These are phyloP conservation scores for Ustulina deusta DNA, from an alignment of 2,329 filamentous ascomycete genomes.

Conservation along the genomic window DNA sequence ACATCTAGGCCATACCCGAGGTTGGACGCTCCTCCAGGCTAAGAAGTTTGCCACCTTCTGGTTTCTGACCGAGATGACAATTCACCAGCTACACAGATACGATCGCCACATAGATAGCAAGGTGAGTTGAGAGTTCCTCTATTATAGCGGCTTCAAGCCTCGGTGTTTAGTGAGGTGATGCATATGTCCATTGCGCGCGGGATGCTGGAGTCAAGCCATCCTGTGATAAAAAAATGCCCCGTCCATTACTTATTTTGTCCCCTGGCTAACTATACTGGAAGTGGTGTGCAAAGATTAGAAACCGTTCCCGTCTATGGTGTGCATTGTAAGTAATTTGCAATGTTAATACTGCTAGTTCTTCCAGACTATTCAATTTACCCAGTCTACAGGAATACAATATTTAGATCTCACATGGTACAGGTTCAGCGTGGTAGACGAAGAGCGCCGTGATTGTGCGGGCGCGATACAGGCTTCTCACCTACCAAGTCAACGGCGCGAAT, in stretches of 20 bases:
- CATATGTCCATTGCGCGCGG: background rate
- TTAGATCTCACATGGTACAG: slow-evolving; percentile 14
- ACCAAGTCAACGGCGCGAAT: background rate
- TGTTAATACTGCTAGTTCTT: background rate
- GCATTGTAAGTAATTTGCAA: slow-evolving; percentile 18
- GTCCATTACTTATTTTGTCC: background rate
- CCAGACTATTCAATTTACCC: too few species aligned
- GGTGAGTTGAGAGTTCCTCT: slow-evolving; percentile 13
- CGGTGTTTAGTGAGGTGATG: background rate
- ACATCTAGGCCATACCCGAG: slow-evolving; percentile 41
- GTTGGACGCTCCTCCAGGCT: slow-evolving; percentile 41
- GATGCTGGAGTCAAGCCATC: background rate
- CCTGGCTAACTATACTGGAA: slow-evolving; percentile 10
- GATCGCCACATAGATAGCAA: slow-evolving; percentile 31
- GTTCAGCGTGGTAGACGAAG: fast-evolving
- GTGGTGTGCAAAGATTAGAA: slow-evolving; percentile 37
- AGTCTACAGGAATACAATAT: background rate
- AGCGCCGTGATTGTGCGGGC: background rate
- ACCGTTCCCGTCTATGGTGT: slow-evolving; percentile 21
- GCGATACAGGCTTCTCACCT: background rate
- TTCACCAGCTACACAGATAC: slow-evolving; percentile 38
- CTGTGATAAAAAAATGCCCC: too few species aligned
- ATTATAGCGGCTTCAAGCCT: background rate
- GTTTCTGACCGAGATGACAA: slow-evolving; percentile 33
- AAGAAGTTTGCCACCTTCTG: slow-evolving; percentile 44